phyloP scores from a whole-genome alignment of 176 grass and related monocot species.

The Musa acuminata region DNA sequence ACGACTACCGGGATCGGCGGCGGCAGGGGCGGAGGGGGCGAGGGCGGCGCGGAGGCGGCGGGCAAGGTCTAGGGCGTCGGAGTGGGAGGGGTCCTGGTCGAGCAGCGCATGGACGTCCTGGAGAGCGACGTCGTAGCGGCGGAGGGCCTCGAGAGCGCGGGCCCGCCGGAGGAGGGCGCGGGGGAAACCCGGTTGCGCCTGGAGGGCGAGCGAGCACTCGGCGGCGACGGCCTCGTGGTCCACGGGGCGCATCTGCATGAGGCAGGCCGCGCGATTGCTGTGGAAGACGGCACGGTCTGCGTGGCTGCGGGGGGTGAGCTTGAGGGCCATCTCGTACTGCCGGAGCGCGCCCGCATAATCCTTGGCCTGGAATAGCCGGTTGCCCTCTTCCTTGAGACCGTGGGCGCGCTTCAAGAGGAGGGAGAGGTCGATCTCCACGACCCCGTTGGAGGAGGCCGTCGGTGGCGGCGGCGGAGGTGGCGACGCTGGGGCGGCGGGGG shows the following conservation, averaged over 20 bases:
- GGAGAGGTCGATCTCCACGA: constrained; percentile 27
- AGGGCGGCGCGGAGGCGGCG: constrained; percentile 31
- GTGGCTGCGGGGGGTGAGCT: constrained; percentile 62
- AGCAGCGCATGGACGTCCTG: constrained; percentile 68
- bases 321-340: constrained; percentile 83
- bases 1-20: constrained; percentile 7
- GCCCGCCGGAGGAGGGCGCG: constrained; percentile 85
- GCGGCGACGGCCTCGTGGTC: constrained; percentile 66
- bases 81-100: constrained; percentile 49
- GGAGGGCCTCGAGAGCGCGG: constrained; percentile 73
- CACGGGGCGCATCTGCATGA: constrained; percentile 89
- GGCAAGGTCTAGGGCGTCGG: constrained; percentile 54
- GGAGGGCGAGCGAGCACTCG: constrained; percentile 86
- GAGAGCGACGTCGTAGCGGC: constrained; percentile 69
- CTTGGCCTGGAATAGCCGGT: constrained; percentile 80
- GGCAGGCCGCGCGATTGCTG: constrained; percentile 90
- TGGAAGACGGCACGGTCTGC: constrained; percentile 86
- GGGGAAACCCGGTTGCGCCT: constrained; percentile 78
- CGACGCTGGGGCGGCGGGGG: constrained; percentile 10
- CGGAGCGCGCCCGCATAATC: constrained; percentile 70
- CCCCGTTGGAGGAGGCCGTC: constrained; percentile 7
- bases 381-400: constrained; percentile 92
- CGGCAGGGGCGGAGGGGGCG: constrained; percentile 36
- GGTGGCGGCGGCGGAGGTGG: constrained; percentile 12
- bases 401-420: constrained; percentile 64